Conservation (phyloP, 257 asterid genomes). For the Euphrasia confusa region DNA sequence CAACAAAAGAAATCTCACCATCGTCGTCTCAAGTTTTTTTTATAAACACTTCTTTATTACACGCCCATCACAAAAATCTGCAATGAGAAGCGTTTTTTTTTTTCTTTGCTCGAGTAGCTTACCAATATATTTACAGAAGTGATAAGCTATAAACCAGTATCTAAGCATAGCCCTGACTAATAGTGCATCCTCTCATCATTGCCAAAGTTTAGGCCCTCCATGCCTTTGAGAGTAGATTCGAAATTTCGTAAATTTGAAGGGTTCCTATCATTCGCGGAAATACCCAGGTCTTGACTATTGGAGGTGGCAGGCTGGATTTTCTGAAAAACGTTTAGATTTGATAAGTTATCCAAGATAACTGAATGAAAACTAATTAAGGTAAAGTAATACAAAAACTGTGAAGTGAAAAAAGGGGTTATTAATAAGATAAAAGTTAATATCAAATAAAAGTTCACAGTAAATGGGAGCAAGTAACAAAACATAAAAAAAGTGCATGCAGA, state of each 20-base stretch:
- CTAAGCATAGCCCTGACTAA: constrained; percentile 25
- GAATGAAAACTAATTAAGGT: no score
- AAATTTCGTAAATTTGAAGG: constrained; percentile 42
- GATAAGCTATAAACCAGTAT: constrained; percentile 7
- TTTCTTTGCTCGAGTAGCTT: constrained; percentile 17
- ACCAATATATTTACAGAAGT: constrained; percentile 38
- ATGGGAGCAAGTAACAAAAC: no score
- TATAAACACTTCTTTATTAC: background rate
- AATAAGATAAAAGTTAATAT: no score
- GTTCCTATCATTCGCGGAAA: constrained; percentile 34
- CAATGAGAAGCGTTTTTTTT: constrained; percentile 6
- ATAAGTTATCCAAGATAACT: constrained; percentile 9
- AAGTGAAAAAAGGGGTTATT: no score
- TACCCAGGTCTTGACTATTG: constrained; percentile 15
- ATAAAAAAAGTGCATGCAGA: no score
- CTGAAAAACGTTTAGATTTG: constrained; percentile 37
- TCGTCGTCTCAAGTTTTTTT: constrained; percentile 11
- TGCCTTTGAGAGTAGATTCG: constrained; percentile 75
- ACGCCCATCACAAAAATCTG: constrained; percentile 11
- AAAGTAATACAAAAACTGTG: no score
- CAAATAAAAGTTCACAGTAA: no score
- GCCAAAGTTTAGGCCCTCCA: constrained; percentile 72
- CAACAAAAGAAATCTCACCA: constrained; percentile 23
- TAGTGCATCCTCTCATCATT: constrained; percentile 55
- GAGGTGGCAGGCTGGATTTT: constrained; percentile 37